Evolutionary conservation across 257 asterid genomes (phyloP).

Genomic region (Solanum pennellii): DNA sequence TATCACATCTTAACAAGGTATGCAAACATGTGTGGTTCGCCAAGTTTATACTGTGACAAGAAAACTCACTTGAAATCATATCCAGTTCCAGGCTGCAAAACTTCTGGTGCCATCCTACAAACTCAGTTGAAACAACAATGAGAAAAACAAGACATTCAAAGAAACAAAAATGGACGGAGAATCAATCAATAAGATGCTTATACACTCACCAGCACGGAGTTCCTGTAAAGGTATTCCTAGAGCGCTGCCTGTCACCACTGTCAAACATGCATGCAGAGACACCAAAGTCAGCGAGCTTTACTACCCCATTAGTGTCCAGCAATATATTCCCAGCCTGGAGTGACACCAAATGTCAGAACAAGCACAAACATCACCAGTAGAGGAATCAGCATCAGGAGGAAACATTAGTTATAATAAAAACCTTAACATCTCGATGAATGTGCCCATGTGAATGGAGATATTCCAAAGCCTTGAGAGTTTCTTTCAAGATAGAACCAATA

Average conservation of each 20-base stretch:
- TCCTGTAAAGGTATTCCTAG: constrained; percentile 96
- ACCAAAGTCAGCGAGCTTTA: constrained; percentile 97
- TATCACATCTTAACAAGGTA: not conserved
- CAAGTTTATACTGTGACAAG: not conserved
- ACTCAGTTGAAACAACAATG: constrained; percentile 4
- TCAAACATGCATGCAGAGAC: constrained; percentile 97
- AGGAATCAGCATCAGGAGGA: not conserved
- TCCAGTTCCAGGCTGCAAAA: constrained; percentile 96
- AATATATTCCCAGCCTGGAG: constrained; percentile 94
- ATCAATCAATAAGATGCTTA: not conserved
- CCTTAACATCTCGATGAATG: constrained; percentile 99
- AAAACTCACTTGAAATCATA: constrained; percentile 86
- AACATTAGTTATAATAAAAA: constrained; percentile 10
- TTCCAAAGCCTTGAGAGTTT: constrained; percentile 93
- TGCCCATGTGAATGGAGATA: constrained; percentile 93
- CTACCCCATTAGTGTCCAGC: constrained; percentile 73
- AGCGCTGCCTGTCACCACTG: constrained; percentile 91
- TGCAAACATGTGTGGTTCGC: not conserved
- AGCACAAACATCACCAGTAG: not conserved
- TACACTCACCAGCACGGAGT: constrained; percentile 94
- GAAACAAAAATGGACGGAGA: not conserved
- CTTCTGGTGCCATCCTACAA: constrained; percentile 99
- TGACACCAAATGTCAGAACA: constrained; percentile 8
- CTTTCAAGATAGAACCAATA: constrained; percentile 80
- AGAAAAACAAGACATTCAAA: not conserved